Conservation (phyloP, 805 yeast genomes). For the Barnettozyma populi region DNA sequence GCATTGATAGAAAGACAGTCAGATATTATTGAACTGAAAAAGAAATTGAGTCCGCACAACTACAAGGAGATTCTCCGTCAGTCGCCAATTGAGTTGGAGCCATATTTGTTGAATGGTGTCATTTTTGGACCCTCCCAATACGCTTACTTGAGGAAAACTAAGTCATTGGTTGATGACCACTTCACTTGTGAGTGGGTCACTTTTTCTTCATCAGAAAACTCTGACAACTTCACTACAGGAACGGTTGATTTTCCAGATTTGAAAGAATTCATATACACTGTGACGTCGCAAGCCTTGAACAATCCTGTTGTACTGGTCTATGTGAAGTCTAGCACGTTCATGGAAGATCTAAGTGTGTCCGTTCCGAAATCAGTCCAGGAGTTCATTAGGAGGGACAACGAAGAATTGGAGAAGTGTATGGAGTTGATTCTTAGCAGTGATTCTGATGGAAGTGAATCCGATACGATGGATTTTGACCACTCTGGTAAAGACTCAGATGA, state of each 20-base stretch:
- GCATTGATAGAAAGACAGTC: slow-evolving; percentile 6
- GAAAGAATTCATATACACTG: slow-evolving; percentile 14
- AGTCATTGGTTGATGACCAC: slow-evolving; percentile 6
- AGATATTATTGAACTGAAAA: slow-evolving; percentile 14
- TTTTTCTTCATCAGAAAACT: slow-evolving; percentile 26
- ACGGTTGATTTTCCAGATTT: slow-evolving; percentile 24
- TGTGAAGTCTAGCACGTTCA: slow-evolving; percentile 26
- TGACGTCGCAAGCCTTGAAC: slow-evolving; percentile 23
- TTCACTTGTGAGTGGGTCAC: slow-evolving; percentile 26
- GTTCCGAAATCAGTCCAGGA: slow-evolving; percentile 24
- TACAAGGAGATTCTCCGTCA: slow-evolving; percentile 24
- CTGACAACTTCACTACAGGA: slow-evolving; percentile 22
- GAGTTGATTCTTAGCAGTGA: slow-evolving; percentile 19
- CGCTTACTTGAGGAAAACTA: slow-evolving; percentile 23
- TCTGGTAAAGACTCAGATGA: not conserved
- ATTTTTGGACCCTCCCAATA: slow-evolving; percentile 29
- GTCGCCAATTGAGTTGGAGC: slow-evolving; percentile 25
- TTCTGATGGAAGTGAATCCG: slow-evolving; percentile 6
- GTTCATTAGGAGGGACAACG: slow-evolving; percentile 28
- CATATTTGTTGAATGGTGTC: slow-evolving; percentile 35
- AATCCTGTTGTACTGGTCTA: slow-evolving; percentile 30
- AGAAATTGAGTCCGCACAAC: slow-evolving; percentile 21
- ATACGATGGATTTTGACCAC: not conserved
- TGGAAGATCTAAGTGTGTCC: slow-evolving; percentile 3
- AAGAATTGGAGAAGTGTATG: slow-evolving; percentile 17